Percentiles rank a stretch among this genome's conserved stretches.
phyloP scores from a whole-genome alignment of 2,329 filamentous ascomycete species.

The Phyllosticta citriasiana region DNA sequence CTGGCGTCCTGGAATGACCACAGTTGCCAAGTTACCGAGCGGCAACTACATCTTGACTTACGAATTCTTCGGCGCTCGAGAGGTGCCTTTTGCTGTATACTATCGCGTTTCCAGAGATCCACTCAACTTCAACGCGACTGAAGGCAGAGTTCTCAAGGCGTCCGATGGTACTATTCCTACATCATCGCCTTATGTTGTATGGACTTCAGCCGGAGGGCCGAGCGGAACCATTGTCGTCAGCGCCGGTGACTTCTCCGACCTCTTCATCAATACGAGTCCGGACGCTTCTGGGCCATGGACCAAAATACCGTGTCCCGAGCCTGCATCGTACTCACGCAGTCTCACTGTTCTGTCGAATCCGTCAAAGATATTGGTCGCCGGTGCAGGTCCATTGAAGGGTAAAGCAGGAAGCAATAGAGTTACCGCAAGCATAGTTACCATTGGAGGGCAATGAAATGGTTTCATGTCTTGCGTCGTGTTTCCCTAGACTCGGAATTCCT shows the following conservation, averaged over 20 bases:
- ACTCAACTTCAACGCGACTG: slow-evolving; percentile 34
- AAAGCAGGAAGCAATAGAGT: slow-evolving; percentile 18
- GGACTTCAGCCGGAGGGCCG: slow-evolving; percentile 36
- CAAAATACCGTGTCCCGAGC: slow-evolving; percentile 33
- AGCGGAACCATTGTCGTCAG: slow-evolving; percentile 43
- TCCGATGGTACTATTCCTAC: slow-evolving; percentile 37
- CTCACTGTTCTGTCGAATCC: slow-evolving; percentile 30
- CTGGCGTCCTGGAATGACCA: slow-evolving; percentile 59
- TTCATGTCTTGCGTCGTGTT: background rate
- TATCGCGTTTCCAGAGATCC: slow-evolving; percentile 42
- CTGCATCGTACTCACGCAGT: slow-evolving; percentile 36
- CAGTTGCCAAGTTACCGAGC: slow-evolving; percentile 47
- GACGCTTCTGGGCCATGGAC: slow-evolving; percentile 37
- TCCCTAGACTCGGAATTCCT: too few relatives aligned
- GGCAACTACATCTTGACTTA: slow-evolving; percentile 55
- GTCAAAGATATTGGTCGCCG: slow-evolving; percentile 1
- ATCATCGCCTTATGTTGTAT: slow-evolving; percentile 43
- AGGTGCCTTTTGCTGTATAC: slow-evolving; percentile 40
- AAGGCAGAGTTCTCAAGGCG: slow-evolving; percentile 32
- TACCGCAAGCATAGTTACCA: slow-evolving; percentile 6
- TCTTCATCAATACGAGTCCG: slow-evolving; percentile 40
- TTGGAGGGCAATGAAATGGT: background rate
- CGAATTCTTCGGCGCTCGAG: slow-evolving; percentile 46
- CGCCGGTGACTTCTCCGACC: slow-evolving; percentile 28
- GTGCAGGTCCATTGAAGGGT: slow-evolving; percentile 15